phyloP scores from a whole-genome alignment of 306 rosid genomes.

The Ammopiptanthus mongolicus region DNA sequence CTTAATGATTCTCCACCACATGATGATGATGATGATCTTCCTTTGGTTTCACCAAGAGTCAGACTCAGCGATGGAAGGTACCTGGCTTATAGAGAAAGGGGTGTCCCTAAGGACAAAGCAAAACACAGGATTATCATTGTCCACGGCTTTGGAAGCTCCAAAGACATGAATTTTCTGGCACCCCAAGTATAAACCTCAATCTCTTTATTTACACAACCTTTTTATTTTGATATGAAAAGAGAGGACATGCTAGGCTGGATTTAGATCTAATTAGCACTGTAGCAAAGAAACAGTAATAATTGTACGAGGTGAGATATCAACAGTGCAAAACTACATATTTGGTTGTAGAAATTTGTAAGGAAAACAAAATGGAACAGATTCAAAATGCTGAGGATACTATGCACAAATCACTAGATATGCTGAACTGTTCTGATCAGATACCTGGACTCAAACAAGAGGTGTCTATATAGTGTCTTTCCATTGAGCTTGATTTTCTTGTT shows the following conservation, averaged over 20 bases:
- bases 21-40: background rate
- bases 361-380: background rate
- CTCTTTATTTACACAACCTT: background rate
- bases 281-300: background rate
- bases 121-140: constrained; percentile 37
- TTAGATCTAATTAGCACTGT: constrained; percentile 23
- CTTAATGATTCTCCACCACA: constrained; percentile 6
- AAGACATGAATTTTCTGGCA: constrained; percentile 50
- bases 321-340: background rate
- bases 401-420: background rate
- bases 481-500: background rate
- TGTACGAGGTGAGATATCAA: background rate
- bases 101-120: constrained; percentile 50
- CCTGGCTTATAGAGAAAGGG: constrained; percentile 57
- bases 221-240: background rate
- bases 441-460: background rate
- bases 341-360: background rate
- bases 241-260: constrained; percentile 5
- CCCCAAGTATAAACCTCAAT: constrained; percentile 25
- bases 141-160: constrained; percentile 65
- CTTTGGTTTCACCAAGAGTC: constrained; percentile 39
- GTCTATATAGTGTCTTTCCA: background rate
- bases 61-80: constrained; percentile 63
- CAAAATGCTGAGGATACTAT: background rate
- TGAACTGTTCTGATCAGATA: background rate